Evolutionary conservation across 768 basidiomycete species (phyloP).

Genomic region (Hygrocybe coccinea): DNA sequence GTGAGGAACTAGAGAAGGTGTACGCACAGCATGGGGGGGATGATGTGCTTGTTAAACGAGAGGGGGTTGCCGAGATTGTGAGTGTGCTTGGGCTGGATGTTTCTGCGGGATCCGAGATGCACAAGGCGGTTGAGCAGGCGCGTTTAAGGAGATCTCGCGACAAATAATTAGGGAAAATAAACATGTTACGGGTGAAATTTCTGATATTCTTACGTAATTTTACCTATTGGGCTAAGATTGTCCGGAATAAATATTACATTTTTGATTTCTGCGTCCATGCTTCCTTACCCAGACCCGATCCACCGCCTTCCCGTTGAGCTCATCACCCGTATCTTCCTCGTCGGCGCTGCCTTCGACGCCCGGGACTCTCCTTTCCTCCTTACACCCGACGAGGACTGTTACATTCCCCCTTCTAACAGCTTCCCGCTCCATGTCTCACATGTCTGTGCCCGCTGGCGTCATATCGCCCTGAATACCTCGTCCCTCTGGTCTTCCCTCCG

Average conservation of each 20-base stretch:
- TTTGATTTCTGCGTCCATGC: not conserved
- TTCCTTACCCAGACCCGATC: not conserved
- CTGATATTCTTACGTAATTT: too few relatives aligned
- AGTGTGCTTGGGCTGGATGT: conserved; percentile 42
- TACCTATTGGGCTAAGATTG: not conserved
- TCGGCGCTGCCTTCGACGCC: conserved; percentile 44
- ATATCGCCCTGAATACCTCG: conserved; percentile 47
- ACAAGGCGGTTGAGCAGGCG: conserved; percentile 63
- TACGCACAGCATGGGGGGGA: conserved; percentile 38
- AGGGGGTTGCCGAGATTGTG: conserved; percentile 51
- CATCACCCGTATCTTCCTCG: conserved; percentile 50
- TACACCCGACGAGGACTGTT: conserved; percentile 39
- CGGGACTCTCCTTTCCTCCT: conserved; percentile 48
- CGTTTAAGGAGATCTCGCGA: too few relatives aligned
- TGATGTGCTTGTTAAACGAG: conserved; percentile 44
- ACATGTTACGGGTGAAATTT: not conserved
- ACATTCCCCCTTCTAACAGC: conserved; percentile 37
- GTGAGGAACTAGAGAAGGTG: conserved; percentile 50
- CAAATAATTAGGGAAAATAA: conserved; percentile 16
- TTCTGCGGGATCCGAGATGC: conserved; percentile 45
- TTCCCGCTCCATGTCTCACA: conserved; percentile 57
- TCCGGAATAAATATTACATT: not conserved
- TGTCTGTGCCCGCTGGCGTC: conserved; percentile 54
- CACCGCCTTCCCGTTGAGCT: conserved; percentile 52
- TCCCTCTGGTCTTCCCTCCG: conserved; percentile 54